Evolutionary conservation across 768 basidiomycete species (phyloP).

Genomic region (Rubroboletus satanas): DNA sequence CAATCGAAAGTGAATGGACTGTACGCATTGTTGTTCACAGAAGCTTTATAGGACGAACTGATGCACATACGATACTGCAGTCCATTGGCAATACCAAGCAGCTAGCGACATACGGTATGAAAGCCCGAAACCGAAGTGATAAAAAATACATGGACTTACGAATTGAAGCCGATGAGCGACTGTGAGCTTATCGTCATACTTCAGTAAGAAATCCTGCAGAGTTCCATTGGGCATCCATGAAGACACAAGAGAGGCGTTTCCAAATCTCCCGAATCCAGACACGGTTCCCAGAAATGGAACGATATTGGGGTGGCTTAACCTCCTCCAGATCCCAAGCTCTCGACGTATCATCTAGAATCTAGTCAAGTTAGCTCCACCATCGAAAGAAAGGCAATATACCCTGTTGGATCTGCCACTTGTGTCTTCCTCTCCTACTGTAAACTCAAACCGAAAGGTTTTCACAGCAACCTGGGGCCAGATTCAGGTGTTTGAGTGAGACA

Average conservation of each 20-base stretch:
- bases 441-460: conserved; percentile 11
- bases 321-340: conserved; percentile 12
- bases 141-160: background rate
- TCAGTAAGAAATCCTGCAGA: conserved; percentile 4
- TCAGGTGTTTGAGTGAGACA: background rate
- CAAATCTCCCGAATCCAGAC: conserved; percentile 6
- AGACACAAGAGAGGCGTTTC: conserved; percentile 5
- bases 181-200: background rate
- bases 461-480: conserved; percentile 2
- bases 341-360: conserved; percentile 10
- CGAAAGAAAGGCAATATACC: background rate
- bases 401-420: background rate
- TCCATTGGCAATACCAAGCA: background rate
- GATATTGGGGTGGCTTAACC: conserved; percentile 6
- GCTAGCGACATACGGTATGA: background rate
- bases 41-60: background rate
- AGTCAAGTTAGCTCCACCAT: background rate
- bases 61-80: background rate
- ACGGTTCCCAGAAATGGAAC: conserved; percentile 12
- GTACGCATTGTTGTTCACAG: background rate
- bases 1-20: conserved; percentile 5
- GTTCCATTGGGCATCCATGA: conserved; percentile 11
- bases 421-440: background rate
- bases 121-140: background rate
- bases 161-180: conserved; percentile 1